A percentile compares a stretch with the other conserved stretches of the same genome.
These are phyloP conservation scores for Halteria grandinella DNA, from an alignment of 73 alveolate species.

Conservation along the genomic window DNA sequence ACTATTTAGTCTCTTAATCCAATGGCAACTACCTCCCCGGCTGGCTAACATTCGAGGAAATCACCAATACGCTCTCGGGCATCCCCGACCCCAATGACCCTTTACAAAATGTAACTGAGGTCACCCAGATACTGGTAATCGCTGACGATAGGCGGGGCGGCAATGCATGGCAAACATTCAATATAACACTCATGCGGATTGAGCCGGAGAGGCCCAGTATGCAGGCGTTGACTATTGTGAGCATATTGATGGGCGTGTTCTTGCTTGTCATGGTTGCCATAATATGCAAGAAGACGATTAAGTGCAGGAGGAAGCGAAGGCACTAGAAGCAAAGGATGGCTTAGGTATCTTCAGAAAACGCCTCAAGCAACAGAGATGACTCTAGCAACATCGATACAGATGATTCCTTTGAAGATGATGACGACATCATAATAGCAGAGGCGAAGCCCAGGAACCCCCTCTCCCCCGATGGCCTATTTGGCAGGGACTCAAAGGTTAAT, in stretches of 20 bases:
- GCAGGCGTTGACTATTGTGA: constrained; percentile 17
- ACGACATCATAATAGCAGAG: constrained; percentile 31
- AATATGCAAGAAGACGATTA: background rate
- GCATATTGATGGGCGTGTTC: constrained; percentile 2
- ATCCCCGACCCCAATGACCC: too few species aligned
- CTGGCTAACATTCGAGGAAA: constrained; percentile 44
- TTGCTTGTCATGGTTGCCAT: background rate
- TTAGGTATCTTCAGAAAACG: background rate
- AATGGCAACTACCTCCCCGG: constrained; percentile 26
- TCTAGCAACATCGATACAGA: too few species aligned
- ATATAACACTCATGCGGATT: background rate
- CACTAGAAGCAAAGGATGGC: background rate
- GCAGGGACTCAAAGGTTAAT: too few species aligned
- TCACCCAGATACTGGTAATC: background rate
- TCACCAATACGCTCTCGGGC: constrained; percentile 27
- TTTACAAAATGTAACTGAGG: background rate
- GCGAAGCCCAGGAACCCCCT: constrained; percentile 45
- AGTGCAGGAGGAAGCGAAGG: constrained; percentile 14
- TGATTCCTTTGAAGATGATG: constrained; percentile 51
- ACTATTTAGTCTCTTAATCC: background rate
- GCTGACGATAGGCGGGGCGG: constrained; percentile 58
- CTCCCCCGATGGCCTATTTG: too few species aligned
- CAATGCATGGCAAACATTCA: constrained; percentile 9
- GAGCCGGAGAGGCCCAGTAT: background rate
- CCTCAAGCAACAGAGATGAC: background rate